These are phyloP conservation scores for Alternaria hordeiaustralica DNA, from an alignment of 2,329 filamentous ascomycete species.

Conservation along the genomic window DNA sequence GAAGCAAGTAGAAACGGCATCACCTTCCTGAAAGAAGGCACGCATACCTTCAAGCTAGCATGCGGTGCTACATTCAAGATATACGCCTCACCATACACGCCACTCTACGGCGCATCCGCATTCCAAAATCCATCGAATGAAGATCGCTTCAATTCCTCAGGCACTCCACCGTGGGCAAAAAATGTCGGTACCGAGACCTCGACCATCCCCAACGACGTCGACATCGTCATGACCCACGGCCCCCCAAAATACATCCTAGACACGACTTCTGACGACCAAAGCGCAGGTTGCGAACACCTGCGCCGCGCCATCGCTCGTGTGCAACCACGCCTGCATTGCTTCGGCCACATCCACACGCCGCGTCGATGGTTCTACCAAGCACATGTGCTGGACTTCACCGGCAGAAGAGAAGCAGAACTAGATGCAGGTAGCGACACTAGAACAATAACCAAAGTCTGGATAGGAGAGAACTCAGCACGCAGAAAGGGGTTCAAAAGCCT, in stretches of 20 bases:
- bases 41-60: constrained; percentile 53
- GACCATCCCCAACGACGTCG: constrained; percentile 49
- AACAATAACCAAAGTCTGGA: constrained; percentile 22
- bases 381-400: constrained; percentile 36
- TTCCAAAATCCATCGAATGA: constrained; percentile 58
- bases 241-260: constrained; percentile 62
- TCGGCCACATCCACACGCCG: constrained; percentile 64
- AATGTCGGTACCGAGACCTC: constrained; percentile 24
- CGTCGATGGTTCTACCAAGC: constrained; percentile 48
- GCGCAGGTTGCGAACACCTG: constrained; percentile 63
- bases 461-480: constrained; percentile 31
- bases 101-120: constrained; percentile 60
- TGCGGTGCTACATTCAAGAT: constrained; percentile 58
- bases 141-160: constrained; percentile 58
- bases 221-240: constrained; percentile 67
- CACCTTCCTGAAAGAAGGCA: constrained; percentile 61
- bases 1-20: constrained; percentile 54
- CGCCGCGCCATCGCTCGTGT: constrained; percentile 55
- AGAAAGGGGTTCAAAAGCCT: constrained; percentile 30
- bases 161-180: constrained; percentile 24
- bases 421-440: constrained; percentile 16
- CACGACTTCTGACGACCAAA: constrained; percentile 30
- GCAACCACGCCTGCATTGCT: constrained; percentile 62
- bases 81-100: constrained; percentile 60
- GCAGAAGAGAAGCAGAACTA: constrained; percentile 3